These are phyloP conservation scores for Neohortaea acidophila DNA, from an alignment of 495 filamentous ascomycete species.

Conservation along the genomic window DNA sequence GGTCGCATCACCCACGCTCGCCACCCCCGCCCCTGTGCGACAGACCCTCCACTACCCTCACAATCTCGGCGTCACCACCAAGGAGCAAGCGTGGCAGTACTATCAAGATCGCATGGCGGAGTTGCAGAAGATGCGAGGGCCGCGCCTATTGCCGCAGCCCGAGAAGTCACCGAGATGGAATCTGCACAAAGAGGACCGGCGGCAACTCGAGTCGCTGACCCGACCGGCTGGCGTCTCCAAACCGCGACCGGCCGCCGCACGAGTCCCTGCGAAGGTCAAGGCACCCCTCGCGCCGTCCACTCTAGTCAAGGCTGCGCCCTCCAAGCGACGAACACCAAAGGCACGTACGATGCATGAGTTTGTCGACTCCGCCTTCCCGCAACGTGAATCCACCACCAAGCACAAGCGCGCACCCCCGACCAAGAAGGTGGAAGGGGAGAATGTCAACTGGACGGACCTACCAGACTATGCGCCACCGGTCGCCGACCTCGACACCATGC, in stretches of 20 bases:
- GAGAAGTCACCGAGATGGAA: background rate
- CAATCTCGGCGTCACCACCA: background rate
- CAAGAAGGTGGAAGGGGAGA: constrained; percentile 40
- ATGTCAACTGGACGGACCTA: constrained; percentile 70
- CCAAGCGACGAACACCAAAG: constrained; percentile 9
- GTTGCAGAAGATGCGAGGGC: background rate
- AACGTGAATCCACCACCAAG: constrained; percentile 1
- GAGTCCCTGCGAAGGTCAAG: constrained; percentile 2
- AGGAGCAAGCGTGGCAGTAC: constrained; percentile 1
- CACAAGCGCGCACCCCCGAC: constrained; percentile 19
- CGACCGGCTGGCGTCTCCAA: constrained; percentile 5
- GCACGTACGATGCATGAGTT: background rate
- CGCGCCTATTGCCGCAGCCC: background rate
- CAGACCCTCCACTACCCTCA: background rate
- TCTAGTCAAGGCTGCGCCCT: background rate
- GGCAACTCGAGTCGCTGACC: background rate
- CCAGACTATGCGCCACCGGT: constrained; percentile 64
- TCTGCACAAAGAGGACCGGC: no score
- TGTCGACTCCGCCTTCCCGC: background rate
- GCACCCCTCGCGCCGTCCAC: background rate
- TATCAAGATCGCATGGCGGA: constrained; percentile 2
- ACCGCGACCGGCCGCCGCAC: constrained; percentile 1
- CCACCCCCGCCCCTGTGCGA: no score
- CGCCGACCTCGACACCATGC: constrained; percentile 35
- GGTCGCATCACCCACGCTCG: no score